A percentile compares a stretch with the other conserved stretches of the same genome.
Evolutionary conservation across 441 rosid species (phyloP).

Genomic region (Kokia cookei): DNA sequence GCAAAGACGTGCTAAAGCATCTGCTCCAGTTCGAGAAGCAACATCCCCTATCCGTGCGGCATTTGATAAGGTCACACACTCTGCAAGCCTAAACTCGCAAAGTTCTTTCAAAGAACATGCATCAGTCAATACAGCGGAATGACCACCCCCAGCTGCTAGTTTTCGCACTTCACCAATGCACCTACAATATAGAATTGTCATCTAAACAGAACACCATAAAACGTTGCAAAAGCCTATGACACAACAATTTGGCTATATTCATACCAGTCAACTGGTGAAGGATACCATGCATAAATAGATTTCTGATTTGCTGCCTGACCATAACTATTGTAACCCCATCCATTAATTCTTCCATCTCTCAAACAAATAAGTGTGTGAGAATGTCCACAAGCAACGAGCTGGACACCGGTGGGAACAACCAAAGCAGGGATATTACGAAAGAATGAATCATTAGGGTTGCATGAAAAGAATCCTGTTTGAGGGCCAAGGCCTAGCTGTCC

Average conservation of each 20-base stretch:
- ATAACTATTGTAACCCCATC: slow-evolving; percentile 96
- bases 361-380: slow-evolving; percentile 72
- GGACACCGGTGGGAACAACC: slow-evolving; percentile 62
- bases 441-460: slow-evolving; percentile 54
- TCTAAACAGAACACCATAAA: not conserved
- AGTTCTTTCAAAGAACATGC: slow-evolving; percentile 92
- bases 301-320: slow-evolving; percentile 96
- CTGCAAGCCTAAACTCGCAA: slow-evolving; percentile 94
- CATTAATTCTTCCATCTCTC: slow-evolving; percentile 78
- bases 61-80: slow-evolving; percentile 55
- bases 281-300: slow-evolving; percentile 88
- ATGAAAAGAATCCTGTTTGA: slow-evolving; percentile 60
- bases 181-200: slow-evolving; percentile 38
- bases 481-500: slow-evolving; percentile 96
- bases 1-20: slow-evolving; percentile 88
- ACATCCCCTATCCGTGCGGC: slow-evolving; percentile 75
- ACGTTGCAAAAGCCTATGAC: slow-evolving; percentile 5
- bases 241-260: slow-evolving; percentile 8
- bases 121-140: slow-evolving; percentile 87
- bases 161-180: slow-evolving; percentile 90
- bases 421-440: slow-evolving; percentile 69
- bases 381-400: slow-evolving; percentile 93
- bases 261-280: slow-evolving; percentile 97
- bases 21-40: slow-evolving; percentile 77
- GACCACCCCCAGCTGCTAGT: slow-evolving; percentile 96